Percentiles rank a stretch among this genome's conserved stretches.
Conservation (phyloP, 1,139 yeast species). For the Candida sp. region DNA sequence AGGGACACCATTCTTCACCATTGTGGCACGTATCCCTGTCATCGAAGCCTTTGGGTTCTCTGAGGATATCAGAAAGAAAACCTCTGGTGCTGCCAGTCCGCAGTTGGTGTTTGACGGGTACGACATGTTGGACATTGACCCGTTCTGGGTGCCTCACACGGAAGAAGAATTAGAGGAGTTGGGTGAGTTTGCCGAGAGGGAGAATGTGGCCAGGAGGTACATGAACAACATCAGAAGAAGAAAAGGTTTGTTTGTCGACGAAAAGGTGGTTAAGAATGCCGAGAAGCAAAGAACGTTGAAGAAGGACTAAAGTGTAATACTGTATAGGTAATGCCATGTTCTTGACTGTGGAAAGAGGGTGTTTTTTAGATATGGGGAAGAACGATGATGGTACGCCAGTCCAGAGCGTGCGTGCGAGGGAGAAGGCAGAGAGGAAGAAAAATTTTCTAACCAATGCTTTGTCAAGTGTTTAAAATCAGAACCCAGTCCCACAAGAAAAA, state of each 20-base stretch:
- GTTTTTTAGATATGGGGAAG: background rate
- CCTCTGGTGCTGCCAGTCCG: slow-evolving; percentile 98
- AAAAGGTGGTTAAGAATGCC: slow-evolving; percentile 87
- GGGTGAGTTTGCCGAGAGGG: slow-evolving; percentile 93
- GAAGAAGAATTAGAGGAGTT: slow-evolving; percentile 94
- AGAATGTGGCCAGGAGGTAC: slow-evolving; percentile 85
- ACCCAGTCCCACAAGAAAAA: background rate
- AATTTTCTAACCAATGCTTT: slow-evolving; percentile 1
- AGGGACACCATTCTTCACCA: slow-evolving; percentile 95
- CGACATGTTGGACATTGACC: slow-evolving; percentile 87
- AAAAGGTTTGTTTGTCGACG: slow-evolving; percentile 90
- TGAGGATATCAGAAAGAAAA: slow-evolving; percentile 90
- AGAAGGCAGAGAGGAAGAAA: background rate
- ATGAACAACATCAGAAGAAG: slow-evolving; percentile 83
- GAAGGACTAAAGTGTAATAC: slow-evolving; percentile 41
- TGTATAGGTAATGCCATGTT: background rate
- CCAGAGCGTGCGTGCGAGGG: background rate
- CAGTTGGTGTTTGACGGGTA: slow-evolving; percentile 92
- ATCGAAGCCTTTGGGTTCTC: slow-evolving; percentile 97
- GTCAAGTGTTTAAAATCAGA: background rate
- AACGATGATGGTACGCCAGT: background rate
- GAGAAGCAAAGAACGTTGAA: slow-evolving; percentile 92
- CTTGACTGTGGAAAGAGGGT: background rate
- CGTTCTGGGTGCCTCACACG: slow-evolving; percentile 99
- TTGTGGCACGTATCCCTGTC: slow-evolving; percentile 87